Conservation (phyloP, 257 asterid species). For the Solanum medicagineum region DNA sequence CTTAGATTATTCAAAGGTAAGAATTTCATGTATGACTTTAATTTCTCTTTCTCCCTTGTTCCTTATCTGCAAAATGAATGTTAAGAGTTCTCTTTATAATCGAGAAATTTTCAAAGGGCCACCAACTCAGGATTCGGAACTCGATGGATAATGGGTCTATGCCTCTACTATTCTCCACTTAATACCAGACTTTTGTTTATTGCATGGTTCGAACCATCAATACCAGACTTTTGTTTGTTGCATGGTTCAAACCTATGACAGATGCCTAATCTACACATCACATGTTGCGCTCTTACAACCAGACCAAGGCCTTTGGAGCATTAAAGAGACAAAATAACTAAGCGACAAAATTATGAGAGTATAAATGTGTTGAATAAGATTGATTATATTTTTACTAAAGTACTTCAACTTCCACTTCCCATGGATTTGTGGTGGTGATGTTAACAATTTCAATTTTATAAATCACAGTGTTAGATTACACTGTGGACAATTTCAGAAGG, state of each 20-base stretch:
- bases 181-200: not conserved
- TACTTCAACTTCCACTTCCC: not conserved
- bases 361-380: not conserved
- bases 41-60: not conserved
- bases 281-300: not conserved
- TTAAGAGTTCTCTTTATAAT: not conserved
- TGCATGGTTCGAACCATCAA: not conserved
- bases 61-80: not conserved
- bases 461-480: not conserved
- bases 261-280: not conserved
- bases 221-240: not conserved
- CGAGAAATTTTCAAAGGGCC: not conserved
- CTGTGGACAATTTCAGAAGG: not conserved
- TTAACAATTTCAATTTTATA: not conserved
- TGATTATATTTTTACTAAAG: not conserved
- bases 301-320: not conserved
- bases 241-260: not conserved
- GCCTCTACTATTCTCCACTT: not conserved
- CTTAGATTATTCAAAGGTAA: not conserved
- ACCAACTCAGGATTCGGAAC: not conserved
- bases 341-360: not conserved
- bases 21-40: not conserved
- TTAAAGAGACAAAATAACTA: not conserved
- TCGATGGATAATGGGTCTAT: not conserved
- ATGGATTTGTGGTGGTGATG: not conserved